Evolutionary conservation across 2,329 filamentous ascomycete genomes (phyloP).

Genomic region (Alternaria alternata): DNA sequence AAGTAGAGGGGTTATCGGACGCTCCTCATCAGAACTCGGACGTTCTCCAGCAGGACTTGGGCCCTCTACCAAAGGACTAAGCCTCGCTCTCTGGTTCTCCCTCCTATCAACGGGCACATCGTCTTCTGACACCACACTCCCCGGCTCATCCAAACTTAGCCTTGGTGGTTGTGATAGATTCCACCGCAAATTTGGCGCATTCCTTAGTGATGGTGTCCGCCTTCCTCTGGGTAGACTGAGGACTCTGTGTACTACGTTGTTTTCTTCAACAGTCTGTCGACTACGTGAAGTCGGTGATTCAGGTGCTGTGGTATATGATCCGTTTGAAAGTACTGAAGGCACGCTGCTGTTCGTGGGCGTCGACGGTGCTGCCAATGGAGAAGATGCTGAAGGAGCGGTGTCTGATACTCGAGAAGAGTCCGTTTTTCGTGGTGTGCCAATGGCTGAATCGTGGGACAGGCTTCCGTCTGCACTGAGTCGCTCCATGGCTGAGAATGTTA

Average conservation of each 20-base stretch:
- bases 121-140: neutral
- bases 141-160: neutral
- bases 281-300: too few relatives aligned
- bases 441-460: conserved; percentile 7
- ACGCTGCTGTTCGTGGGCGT: too few relatives aligned
- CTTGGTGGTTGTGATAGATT: neutral
- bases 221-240: conserved; percentile 1
- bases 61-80: neutral
- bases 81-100: neutral
- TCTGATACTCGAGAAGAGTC: neutral
- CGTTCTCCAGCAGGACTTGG: neutral
- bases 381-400: neutral
- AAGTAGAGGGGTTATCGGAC: neutral
- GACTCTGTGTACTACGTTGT: neutral
- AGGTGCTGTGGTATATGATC: too few relatives aligned
- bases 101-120: neutral
- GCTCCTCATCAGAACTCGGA: neutral
- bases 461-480: neutral
- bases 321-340: too few relatives aligned
- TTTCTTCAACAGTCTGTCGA: neutral
- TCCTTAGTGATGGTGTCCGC: conserved; percentile 6
- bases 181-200: conserved; percentile 6
- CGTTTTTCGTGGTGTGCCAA: neutral
- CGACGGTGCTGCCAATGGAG: neutral
- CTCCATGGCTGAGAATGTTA: neutral